Percentiles rank a stretch among this genome's conserved stretches.
phyloP scores from a whole-genome alignment of 371 early-diverging fungal genomes.

The Mucor lusitanicus region DNA sequence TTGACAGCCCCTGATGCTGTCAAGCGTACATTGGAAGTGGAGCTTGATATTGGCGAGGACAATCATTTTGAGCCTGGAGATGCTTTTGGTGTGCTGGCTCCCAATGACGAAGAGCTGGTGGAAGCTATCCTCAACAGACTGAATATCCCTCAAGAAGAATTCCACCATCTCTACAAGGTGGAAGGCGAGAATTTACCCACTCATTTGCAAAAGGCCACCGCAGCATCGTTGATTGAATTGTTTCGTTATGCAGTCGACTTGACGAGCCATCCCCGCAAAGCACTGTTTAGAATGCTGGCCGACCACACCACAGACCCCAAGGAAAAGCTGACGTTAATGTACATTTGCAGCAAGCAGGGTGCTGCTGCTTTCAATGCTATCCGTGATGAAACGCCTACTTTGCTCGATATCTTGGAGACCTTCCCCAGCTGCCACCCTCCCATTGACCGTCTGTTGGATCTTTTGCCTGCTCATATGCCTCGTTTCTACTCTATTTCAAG shows the following conservation, averaged over 20 bases:
- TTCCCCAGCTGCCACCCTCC: conserved; percentile 74
- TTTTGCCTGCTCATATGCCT: conserved; percentile 77
- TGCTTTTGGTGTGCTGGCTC: conserved; percentile 82
- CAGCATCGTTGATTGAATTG: conserved; percentile 58
- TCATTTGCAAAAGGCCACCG: conserved; percentile 57
- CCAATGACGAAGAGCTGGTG: conserved; percentile 70
- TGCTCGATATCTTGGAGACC: conserved; percentile 76
- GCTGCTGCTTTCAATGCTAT: conserved; percentile 63
- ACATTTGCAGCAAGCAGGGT: conserved; percentile 82
- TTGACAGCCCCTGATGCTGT: conserved; percentile 63
- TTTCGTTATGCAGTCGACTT: conserved; percentile 78
- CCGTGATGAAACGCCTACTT: conserved; percentile 65
- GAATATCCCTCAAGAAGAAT: conserved; percentile 33
- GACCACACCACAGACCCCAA: conserved; percentile 66
- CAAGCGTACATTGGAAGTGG: conserved; percentile 77
- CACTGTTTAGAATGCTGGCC: conserved; percentile 78
- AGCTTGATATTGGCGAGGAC: conserved; percentile 62
- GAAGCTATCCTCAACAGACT: conserved; percentile 53
- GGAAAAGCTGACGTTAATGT: conserved; percentile 75
- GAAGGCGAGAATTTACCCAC: conserved; percentile 61
- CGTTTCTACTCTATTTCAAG: conserved; percentile 87
- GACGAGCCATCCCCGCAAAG: conserved; percentile 73
- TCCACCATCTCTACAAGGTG: conserved; percentile 37
- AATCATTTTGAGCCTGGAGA: conserved; percentile 79
- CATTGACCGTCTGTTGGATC: conserved; percentile 71